Percentiles rank a stretch among this genome's conserved stretches.
Evolutionary conservation across 2,329 filamentous ascomycete species (phyloP).

Genomic region (Cladosporium sp.): DNA sequence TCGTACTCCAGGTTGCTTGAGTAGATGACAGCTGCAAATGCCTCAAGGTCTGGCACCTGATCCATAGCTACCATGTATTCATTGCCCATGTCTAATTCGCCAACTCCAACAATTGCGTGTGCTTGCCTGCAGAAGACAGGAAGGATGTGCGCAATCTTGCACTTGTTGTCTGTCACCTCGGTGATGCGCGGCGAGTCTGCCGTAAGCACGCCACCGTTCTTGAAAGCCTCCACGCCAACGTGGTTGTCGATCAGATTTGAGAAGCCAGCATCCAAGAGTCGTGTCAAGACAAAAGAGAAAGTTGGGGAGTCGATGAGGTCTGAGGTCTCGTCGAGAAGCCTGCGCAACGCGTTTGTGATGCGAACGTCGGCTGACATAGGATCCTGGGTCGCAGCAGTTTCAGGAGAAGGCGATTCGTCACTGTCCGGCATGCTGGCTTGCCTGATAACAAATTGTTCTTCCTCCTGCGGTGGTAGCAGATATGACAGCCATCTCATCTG

Average conservation of each 20-base stretch:
- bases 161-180: conserved; percentile 45
- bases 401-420: conserved; percentile 31
- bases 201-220: conserved; percentile 44
- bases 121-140: conserved; percentile 90
- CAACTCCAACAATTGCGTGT: conserved; percentile 75
- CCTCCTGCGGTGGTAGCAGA: conserved; percentile 74
- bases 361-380: conserved; percentile 26
- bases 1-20: conserved; percentile 72
- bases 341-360: conserved; percentile 63
- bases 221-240: conserved; percentile 76
- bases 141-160: conserved; percentile 84
- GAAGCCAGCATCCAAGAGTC: conserved; percentile 85
- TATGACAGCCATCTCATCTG: conserved; percentile 76
- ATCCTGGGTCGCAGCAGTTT: conserved; percentile 19
- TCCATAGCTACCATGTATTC: conserved; percentile 68
- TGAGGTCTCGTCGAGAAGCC: conserved; percentile 90
- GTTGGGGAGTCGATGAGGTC: conserved; percentile 93
- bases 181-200: conserved; percentile 56
- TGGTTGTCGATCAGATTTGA: conserved; percentile 80
- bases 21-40: conserved; percentile 84
- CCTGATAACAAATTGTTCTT: conserved; percentile 80
- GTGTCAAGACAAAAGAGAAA: conserved; percentile 81
- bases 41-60: conserved; percentile 71
- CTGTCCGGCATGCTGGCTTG: conserved; percentile 73
- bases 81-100: conserved; percentile 59